Base-by-base conservation (phyloP, 1,284 basidiomycete genomes). In the Schizophyllum amplum region DNA sequence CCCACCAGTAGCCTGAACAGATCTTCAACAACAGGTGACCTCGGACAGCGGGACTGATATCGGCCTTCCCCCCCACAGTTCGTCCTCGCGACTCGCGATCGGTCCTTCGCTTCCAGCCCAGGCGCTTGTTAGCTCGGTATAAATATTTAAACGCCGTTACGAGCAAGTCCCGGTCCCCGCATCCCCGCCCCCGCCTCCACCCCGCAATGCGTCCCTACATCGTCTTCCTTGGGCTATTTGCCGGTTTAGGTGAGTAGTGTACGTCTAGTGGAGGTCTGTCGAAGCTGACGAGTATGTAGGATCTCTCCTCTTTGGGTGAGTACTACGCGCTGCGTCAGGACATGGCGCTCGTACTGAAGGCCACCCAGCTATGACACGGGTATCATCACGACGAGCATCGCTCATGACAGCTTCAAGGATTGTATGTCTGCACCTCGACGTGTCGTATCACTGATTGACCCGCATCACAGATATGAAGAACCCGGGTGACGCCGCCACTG, bases 151-250 rank as follows among this genome's bases (percentile, higher is more conserved):
- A 42, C 13, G 33, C 33, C 33, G 13, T 9, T 42, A 17, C 56
- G 77, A 79, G 59, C 71, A 78, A 55, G 86, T 88, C 68, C 86
- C 86, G 1, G 71, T 88, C 20, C 71, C 81, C 13, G 62, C 73
- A 55, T 75, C 79, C 2, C 70, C 84, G 25, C 75, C 76, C 11
- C 86, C 86, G 1, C 85, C 86, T 1, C 69, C 72, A 20, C 21
- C 48, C 20, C 24, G 48, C 48, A 20, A 21, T 50, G 48, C 48
- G 48, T 50, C 48, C 24, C 21, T 50, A 50, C 48, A 50, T 24
- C 24, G 48, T 50, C 24, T 50, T 50, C 48, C 48, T 50, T 50
- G 48, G 48, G 26, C 27, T 54, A 17, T 54, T 54, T 24, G 53
- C 53, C 15, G 25, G 26, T 17, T 17, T 54, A 4, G 53, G 53